Evolutionary conservation across 768 basidiomycete genomes (phyloP), one percentile per base, ranked within the genome.

Genomic region (Macrolepiota fuliginosa): DNA sequence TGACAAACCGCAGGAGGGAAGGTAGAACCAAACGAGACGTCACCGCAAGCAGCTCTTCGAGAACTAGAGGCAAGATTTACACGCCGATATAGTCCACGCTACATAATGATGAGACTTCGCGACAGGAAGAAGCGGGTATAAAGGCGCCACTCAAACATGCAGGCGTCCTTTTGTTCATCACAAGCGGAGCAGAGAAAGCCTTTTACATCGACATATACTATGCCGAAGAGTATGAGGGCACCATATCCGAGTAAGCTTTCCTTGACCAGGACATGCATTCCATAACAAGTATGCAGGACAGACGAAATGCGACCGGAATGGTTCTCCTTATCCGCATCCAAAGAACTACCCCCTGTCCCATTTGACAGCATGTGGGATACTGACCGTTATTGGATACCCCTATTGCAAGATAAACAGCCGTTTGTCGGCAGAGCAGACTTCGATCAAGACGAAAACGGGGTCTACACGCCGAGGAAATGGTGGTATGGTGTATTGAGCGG

Each of bases 231-330:
- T 89, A 87, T 66, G 72, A 72, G 2, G 92, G 91, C 0, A 72
- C 70, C 0, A 77, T 89, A 15, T 81, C 76, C 13, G 92, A 93
- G 94, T 93, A 73, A 63, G 84, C 74, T 17, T 25, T 51, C 3
- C 7, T 51, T n/a, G 42, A 54, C 17, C 25, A 39, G 29, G 13
- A 6, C 11, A 9, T 62, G 11, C 25, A 39, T 9, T 42, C 63
- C 22, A 55, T 61, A 24, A 35, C 40, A 24, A 50, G 29, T 11
- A 39, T n/a, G 1, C 63, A 95, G 93, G 67, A 86, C 90, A 0
- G 92, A 95, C 35, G 94, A 96, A 70, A 96, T 96, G 93, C 80
- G 79, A 19, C 94, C 94, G 0, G 70, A 85, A 67, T 96, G 93
- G 93, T 94, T 92, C 69, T 73, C 80, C 15, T 65, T 80, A 24